These are phyloP conservation scores for Pseudonitzschia delicatissima DNA, from an alignment of 108 stramenopile genomes.

Conservation along the genomic window DNA sequence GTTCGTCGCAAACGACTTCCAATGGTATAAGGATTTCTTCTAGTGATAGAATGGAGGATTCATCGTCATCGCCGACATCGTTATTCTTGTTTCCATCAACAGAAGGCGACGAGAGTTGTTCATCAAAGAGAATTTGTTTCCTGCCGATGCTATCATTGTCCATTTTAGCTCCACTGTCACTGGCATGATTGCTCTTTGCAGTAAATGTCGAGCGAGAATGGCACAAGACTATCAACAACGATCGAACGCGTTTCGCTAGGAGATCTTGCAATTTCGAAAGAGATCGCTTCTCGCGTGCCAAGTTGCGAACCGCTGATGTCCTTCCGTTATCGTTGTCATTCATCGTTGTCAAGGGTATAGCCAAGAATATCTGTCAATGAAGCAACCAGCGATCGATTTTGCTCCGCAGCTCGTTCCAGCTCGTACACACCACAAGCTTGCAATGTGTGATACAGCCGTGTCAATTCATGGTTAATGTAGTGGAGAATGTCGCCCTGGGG, in stretches of 20 bases:
- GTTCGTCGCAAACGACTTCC: background rate
- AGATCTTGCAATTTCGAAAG: slow-evolving; percentile 37
- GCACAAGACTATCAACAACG: slow-evolving; percentile 9
- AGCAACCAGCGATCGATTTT: slow-evolving; percentile 5
- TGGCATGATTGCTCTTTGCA: background rate
- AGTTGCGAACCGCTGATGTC: background rate
- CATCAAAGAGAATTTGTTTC: background rate
- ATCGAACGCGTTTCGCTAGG: slow-evolving; percentile 23
- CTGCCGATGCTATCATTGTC: background rate
- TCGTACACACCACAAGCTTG: slow-evolving; percentile 3
- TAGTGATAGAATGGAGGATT: slow-evolving; percentile 1
- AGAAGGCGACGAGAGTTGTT: background rate
- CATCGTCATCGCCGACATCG: slow-evolving; percentile 6
- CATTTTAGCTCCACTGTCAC: background rate
- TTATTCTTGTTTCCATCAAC: background rate
- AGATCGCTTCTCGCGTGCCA: slow-evolving; percentile 25
- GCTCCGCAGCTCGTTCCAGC: slow-evolving; percentile 19
- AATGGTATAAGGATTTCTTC: slow-evolving; percentile 9
- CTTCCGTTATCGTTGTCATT: background rate
- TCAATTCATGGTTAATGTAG: slow-evolving; percentile 4
- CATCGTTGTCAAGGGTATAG: slow-evolving; percentile 13
- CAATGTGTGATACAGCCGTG: background rate
- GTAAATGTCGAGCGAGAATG: background rate
- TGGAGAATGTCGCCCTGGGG: background rate
- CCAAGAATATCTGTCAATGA: slow-evolving; percentile 1